Conservation (phyloP, 2,329 filamentous ascomycete species). For the Nemania sp. region DNA sequence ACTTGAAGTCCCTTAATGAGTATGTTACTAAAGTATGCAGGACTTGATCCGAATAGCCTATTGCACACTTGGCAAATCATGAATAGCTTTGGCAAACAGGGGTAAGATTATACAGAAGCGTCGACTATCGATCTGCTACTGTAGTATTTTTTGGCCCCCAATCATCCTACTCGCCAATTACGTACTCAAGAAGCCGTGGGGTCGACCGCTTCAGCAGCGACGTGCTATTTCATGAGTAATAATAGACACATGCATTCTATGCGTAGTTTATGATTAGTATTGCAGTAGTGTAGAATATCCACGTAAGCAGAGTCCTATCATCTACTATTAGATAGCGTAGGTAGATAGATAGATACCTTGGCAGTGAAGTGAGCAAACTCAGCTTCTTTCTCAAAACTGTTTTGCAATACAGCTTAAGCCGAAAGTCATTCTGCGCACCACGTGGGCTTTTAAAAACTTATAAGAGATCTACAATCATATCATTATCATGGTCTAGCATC, state of each 20-base stretch:
- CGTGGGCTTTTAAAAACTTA: neutral
- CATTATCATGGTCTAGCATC: neutral
- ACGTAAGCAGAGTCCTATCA: neutral
- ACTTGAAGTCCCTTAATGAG: neutral
- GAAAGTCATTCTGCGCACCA: too few relatives aligned
- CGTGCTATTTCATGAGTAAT: conserved; percentile 1
- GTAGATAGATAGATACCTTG: neutral
- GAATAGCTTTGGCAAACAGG: neutral
- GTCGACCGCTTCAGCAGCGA: neutral
- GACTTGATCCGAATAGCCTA: conserved; percentile 7
- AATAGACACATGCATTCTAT: conserved; percentile 30
- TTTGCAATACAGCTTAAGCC: too few relatives aligned
- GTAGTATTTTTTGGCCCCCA: conserved; percentile 1
- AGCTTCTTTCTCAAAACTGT: too few relatives aligned
- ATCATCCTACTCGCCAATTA: neutral
- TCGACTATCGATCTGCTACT: neutral
- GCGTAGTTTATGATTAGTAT: neutral
- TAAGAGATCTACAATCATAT: neutral
- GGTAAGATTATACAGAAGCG: neutral
- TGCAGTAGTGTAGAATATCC: too few relatives aligned
- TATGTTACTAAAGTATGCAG: neutral
- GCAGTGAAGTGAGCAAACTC: neutral
- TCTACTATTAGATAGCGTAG: neutral
- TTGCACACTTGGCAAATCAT: conserved; percentile 8
- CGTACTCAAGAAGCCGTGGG: neutral